Percentiles rank a stretch among this genome's conserved stretches.
phyloP scores from a whole-genome alignment of 805 yeast species.

The Saccharomycopsis selenospora region DNA sequence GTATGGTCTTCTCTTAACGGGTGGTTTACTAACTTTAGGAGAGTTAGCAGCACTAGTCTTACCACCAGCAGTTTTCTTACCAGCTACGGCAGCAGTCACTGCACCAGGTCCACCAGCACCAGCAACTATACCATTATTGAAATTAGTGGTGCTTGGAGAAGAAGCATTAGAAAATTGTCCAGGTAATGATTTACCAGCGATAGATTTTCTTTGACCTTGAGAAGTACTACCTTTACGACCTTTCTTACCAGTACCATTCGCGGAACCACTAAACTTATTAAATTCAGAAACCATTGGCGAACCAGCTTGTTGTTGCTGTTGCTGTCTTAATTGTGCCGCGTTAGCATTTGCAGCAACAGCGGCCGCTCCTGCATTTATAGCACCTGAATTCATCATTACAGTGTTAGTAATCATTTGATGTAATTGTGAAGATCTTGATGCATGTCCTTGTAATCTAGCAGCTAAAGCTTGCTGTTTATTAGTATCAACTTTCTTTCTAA shows the following conservation, averaged over 20 bases:
- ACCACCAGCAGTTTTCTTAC: slow-evolving; percentile 1
- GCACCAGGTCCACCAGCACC: background rate
- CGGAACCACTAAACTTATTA: background rate
- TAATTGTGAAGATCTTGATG: slow-evolving; percentile 3
- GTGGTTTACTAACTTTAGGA: slow-evolving; percentile 15
- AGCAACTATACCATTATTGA: background rate
- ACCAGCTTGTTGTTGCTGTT: slow-evolving; percentile 23
- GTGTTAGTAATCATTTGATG: slow-evolving; percentile 9
- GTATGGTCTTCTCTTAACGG: slow-evolving; percentile 13
- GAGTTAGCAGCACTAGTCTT: slow-evolving; percentile 15
- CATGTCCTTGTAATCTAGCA: slow-evolving; percentile 22
- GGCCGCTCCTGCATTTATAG: slow-evolving; percentile 19
- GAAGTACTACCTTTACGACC: background rate
- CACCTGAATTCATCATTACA: slow-evolving; percentile 20
- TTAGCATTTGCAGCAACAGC: slow-evolving; percentile 22
- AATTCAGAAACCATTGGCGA: background rate
- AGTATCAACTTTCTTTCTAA: slow-evolving; percentile 59
- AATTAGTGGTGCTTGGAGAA: slow-evolving; percentile 4
- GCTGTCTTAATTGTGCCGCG: slow-evolving; percentile 26
- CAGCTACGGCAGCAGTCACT: background rate
- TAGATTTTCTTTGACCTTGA: slow-evolving; percentile 13
- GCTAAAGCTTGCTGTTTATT: slow-evolving; percentile 37
- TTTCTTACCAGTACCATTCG: background rate
- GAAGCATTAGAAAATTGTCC: slow-evolving; percentile 22
- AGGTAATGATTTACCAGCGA: slow-evolving; percentile 29